phyloP scores from a whole-genome alignment of 2,329 filamentous ascomycete genomes.

The Ascochyta viciae-villosae region DNA sequence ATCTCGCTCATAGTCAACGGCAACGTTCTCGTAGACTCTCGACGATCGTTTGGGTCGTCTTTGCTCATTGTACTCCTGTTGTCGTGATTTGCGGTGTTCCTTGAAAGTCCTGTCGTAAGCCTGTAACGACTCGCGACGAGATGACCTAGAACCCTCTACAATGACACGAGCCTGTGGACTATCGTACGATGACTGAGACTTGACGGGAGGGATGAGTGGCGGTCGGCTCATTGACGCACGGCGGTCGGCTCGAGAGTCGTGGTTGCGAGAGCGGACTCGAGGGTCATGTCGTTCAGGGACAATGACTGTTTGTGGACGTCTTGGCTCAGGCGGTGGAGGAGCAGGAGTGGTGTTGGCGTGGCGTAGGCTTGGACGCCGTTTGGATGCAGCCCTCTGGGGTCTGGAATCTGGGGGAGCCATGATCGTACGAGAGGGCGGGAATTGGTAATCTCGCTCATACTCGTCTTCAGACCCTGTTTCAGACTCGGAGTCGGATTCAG shows the following conservation, averaged over 20 bases:
- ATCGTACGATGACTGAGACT: slow-evolving; percentile 40
- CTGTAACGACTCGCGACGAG: slow-evolving; percentile 38
- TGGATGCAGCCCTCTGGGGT: not conserved
- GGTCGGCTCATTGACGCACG: slow-evolving; percentile 40
- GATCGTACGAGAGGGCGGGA: not conserved
- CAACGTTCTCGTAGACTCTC: slow-evolving; percentile 17
- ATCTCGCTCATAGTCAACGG: slow-evolving; percentile 18
- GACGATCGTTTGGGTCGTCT: slow-evolving; percentile 26
- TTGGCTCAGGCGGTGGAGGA: not conserved
- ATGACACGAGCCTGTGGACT: slow-evolving; percentile 32
- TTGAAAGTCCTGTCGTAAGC: slow-evolving; percentile 32
- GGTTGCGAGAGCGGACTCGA: slow-evolving; percentile 24
- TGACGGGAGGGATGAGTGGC: slow-evolving; percentile 42
- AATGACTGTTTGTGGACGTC: slow-evolving; percentile 23
- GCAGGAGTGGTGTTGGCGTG: slow-evolving; percentile 35
- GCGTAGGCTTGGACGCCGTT: slow-evolving; percentile 32
- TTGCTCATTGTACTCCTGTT: slow-evolving; percentile 17
- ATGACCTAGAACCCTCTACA: slow-evolving; percentile 34
- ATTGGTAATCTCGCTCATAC: slow-evolving; percentile 7
- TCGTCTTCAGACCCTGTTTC: slow-evolving; percentile 15
- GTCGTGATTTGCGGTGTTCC: slow-evolving; percentile 10
- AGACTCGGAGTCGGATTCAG: slow-evolving; percentile 19
- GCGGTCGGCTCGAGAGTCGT: slow-evolving; percentile 25
- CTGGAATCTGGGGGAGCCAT: not conserved
- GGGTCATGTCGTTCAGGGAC: slow-evolving; percentile 19